These are phyloP conservation scores for Apophysomyces trapeziformis DNA, from an alignment of 371 early-diverging fungal genomes.

Conservation along the genomic window DNA sequence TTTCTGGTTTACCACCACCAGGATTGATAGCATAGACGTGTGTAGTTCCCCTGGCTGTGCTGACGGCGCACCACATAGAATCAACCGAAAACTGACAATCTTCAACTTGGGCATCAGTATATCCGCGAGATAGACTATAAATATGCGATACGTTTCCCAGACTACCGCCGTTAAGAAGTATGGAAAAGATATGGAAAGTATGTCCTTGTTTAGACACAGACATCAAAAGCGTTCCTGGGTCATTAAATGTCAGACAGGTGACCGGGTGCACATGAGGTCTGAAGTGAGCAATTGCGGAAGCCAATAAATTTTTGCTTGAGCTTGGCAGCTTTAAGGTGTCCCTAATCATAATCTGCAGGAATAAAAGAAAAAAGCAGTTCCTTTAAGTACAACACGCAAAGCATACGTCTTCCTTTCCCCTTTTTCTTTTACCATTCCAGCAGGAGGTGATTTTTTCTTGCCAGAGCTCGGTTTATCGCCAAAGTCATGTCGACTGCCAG, in stretches of 20 bases:
- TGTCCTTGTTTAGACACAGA: constrained; percentile 80
- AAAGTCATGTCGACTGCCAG: background rate
- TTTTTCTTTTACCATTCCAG: constrained; percentile 44
- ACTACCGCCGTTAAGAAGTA: constrained; percentile 29
- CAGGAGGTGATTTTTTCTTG: constrained; percentile 35
- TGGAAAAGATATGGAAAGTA: constrained; percentile 72
- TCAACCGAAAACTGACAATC: constrained; percentile 74
- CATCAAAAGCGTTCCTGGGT: constrained; percentile 69
- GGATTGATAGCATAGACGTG: constrained; percentile 78
- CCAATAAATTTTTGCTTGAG: constrained; percentile 35
- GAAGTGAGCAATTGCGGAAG: constrained; percentile 70
- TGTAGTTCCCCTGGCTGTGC: constrained; percentile 80
- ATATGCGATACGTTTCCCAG: constrained; percentile 59
- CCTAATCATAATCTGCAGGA: constrained; percentile 56
- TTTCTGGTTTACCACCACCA: constrained; percentile 69
- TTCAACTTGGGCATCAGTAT: constrained; percentile 78
- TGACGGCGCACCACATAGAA: constrained; percentile 79
- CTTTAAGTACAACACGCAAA: background rate
- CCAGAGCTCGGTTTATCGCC: background rate
- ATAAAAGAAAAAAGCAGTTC: background rate
- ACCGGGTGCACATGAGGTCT: constrained; percentile 78
- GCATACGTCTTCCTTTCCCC: no score
- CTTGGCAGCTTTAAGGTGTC: constrained; percentile 45
- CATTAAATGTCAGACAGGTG: constrained; percentile 66
- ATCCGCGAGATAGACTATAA: constrained; percentile 78